Evolutionary conservation across 768 basidiomycete genomes (phyloP), one percentile per base, ranked within the genome.

Genomic region (Cubamyces sp.): DNA sequence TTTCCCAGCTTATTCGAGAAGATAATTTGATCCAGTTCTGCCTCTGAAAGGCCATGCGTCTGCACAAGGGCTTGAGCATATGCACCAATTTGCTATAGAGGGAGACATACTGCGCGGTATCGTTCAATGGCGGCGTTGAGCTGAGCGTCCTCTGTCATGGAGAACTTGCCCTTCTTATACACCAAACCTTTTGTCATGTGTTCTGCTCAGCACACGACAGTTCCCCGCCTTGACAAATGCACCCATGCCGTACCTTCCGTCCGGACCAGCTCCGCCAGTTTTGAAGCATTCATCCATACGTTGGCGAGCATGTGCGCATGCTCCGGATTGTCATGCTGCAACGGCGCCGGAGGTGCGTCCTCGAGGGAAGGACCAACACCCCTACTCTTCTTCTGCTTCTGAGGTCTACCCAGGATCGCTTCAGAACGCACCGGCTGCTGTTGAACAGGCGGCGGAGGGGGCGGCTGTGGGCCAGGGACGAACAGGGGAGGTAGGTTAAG

Each of bases 91-190:
- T 3, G 9, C 37, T 14, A 30, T 23, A 16, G 16, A 18, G 2
- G 12, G 19, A 28, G 21, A 57, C 19, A 77, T 67, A 90, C 90
- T 19, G 73, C 67, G 56, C 82, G 81, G 70, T 87, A 92, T 9
- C 75, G 73, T 58, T 88, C 85, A 39, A 94, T 85, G 7, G 91
- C 91, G 15, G 74, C 72, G 64, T 76, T 80, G 0, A 93, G 73
- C 64, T 87, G 87, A 25, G 85, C 80, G 60, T 87, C 88, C 69
- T 94, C 92, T 43, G 86, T 85, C 0, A 87, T 84, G 25, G 91
- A 92, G 68, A 94, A 94, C 70, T 91, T 93, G 15, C 92, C 92
- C 74, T 92, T 92, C 76, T 88, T 92, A 73, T 91, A 93, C 2
- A 90, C 82, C n/a, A 94, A 82, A 34, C 91, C 91, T 93, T 23